Conservation (phyloP, 306 rosid species). For the Fagus sylvatica region DNA sequence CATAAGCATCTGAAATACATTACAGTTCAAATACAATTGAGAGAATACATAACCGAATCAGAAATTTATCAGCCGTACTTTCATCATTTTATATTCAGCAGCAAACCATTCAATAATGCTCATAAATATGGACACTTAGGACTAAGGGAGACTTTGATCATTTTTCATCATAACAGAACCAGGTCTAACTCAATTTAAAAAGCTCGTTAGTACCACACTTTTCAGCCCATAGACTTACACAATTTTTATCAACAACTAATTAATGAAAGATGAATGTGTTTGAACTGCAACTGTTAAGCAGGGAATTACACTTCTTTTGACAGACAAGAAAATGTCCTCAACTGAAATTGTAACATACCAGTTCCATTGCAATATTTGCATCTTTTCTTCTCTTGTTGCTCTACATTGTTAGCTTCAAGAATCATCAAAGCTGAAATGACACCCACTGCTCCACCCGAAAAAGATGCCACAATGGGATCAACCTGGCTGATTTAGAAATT, state of each 20-base stretch:
- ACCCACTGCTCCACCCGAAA: conserved; percentile 97
- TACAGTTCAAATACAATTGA: conserved; percentile 10
- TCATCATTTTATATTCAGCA: conserved; percentile 1
- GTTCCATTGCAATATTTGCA: conserved; percentile 95
- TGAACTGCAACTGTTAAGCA: conserved; percentile 1
- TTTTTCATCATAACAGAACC: background rate
- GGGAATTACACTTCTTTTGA: background rate
- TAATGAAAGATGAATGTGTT: conserved; percentile 3
- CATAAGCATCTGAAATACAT: conserved; percentile 4
- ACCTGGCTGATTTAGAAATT: conserved; percentile 71
- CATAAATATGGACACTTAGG: background rate
- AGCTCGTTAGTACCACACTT: background rate
- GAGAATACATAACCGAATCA: background rate
- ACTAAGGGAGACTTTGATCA: background rate
- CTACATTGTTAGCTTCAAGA: conserved; percentile 88
- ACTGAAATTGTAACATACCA: conserved; percentile 43
- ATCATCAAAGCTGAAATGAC: conserved; percentile 93
- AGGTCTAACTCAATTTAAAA: background rate
- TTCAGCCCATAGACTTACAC: background rate
- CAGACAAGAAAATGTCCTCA: conserved; percentile 15
- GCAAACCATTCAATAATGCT: conserved; percentile 4
- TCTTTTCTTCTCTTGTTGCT: conserved; percentile 88
- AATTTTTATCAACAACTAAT: background rate
- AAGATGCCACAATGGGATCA: conserved; percentile 95
- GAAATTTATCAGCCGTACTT: background rate